Percentiles rank a stretch among this genome's conserved stretches.
These are phyloP conservation scores for Cystofilobasidium ferigula DNA, from an alignment of 768 basidiomycete genomes.

Conservation along the genomic window DNA sequence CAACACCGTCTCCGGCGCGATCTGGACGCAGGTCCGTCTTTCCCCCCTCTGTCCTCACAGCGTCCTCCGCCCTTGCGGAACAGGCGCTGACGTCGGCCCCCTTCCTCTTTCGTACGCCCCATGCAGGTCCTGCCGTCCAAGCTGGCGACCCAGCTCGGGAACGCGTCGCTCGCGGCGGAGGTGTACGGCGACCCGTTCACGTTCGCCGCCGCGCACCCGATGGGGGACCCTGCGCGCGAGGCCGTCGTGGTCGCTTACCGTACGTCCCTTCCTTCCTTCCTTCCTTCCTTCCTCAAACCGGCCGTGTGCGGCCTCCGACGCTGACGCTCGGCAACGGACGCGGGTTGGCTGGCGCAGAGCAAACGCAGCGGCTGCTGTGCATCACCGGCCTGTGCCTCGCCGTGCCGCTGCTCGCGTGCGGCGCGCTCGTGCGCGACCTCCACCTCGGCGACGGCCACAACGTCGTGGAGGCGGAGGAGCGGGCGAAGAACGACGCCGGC, in stretches of 20 bases:
- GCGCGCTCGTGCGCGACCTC: conserved; percentile 9
- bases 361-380: conserved; percentile 27
- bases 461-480: conserved; percentile 17
- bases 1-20: conserved; percentile 34
- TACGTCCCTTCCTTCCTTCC: not conserved
- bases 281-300: no score
- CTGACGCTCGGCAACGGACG: no score
- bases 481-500: not conserved
- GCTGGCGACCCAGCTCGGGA: conserved; percentile 26
- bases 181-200: conserved; percentile 33
- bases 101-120: not conserved
- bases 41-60: not conserved
- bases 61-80: not conserved
- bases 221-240: conserved; percentile 22
- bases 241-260: conserved; percentile 26
- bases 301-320: no score
- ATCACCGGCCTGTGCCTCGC: conserved; percentile 28
- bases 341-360: no score
- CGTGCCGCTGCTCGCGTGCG: conserved; percentile 12
- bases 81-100: not conserved
- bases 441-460: conserved; percentile 24
- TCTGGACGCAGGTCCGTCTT: conserved; percentile 33
- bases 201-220: conserved; percentile 22
- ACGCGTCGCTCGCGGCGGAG: conserved; percentile 29
- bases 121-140: conserved; percentile 21